These are phyloP conservation scores for Thalassiosira livingstoniorum DNA, from an alignment of 352 stramenopile genomes.

Conservation along the genomic window DNA sequence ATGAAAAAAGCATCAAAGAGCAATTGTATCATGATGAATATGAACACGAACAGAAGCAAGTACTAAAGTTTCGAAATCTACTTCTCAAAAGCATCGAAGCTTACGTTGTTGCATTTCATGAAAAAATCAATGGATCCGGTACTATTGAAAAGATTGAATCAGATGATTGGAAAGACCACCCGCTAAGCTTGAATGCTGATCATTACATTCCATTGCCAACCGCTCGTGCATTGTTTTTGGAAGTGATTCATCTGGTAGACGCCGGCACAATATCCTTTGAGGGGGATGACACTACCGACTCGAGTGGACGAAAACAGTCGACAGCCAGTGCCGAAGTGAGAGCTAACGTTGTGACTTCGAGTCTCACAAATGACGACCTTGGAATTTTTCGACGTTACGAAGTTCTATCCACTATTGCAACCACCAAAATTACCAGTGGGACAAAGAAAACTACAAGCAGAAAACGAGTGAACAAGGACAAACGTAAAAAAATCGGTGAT, in stretches of 20 bases:
- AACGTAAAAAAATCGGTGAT: conserved; percentile 10
- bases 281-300: background rate
- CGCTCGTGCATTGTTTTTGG: conserved; percentile 51
- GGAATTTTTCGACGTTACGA: conserved; percentile 67
- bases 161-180: conserved; percentile 33
- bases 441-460: conserved; percentile 16
- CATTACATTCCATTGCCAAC: conserved; percentile 59
- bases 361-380: conserved; percentile 47
- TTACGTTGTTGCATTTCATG: conserved; percentile 62
- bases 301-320: background rate
- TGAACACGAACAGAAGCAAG: conserved; percentile 48
- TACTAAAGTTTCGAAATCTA: conserved; percentile 60
- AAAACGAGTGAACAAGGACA: conserved; percentile 45
- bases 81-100: conserved; percentile 54
- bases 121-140: conserved; percentile 14
- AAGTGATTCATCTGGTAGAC: conserved; percentile 57
- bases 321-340: conserved; percentile 26
- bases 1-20: conserved; percentile 62
- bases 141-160: conserved; percentile 11
- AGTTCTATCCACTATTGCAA: conserved; percentile 46
- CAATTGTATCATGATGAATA: conserved; percentile 53
- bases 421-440: conserved; percentile 31
- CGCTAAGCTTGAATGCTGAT: conserved; percentile 41
- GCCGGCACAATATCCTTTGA: background rate
- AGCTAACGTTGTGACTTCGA: conserved; percentile 48